Conservation (phyloP, 1,139 yeast species). For the Blastobotrys proliferans region DNA sequence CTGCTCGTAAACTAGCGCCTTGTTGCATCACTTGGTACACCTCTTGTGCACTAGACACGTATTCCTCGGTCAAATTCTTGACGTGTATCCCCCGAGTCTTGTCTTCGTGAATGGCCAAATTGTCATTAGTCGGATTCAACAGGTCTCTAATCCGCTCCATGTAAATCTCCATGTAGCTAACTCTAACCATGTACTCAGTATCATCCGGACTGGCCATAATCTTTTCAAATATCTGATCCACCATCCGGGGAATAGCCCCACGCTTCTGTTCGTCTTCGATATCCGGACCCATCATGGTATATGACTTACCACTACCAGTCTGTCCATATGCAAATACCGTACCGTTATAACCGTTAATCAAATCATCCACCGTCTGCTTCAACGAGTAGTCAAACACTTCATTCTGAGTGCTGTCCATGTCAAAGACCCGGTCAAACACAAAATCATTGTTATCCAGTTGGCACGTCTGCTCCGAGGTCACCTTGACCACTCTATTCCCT, state of each 20-base stretch:
- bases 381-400: conserved; percentile 63
- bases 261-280: conserved; percentile 37
- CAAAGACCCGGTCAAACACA: conserved; percentile 67
- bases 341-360: conserved; percentile 78
- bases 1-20: conserved; percentile 56
- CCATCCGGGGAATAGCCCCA: conserved; percentile 74
- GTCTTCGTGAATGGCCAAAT: conserved; percentile 63
- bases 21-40: conserved; percentile 51
- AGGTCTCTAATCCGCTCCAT: conserved; percentile 74
- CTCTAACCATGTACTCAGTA: conserved; percentile 63
- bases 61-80: conserved; percentile 58
- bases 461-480: conserved; percentile 21
- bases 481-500: conserved; percentile 8
- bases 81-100: conserved; percentile 65
- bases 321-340: conserved; percentile 87
- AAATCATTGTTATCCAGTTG: conserved; percentile 38
- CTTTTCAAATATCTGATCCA: conserved; percentile 58
- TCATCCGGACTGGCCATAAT: conserved; percentile 49
- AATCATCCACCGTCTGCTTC: conserved; percentile 57
- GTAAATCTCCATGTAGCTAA: conserved; percentile 78
- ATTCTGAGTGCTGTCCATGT: conserved; percentile 46
- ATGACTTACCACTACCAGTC: conserved; percentile 83
- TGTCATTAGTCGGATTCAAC: conserved; percentile 36
- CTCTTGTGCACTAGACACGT: conserved; percentile 57
- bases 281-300: conserved; percentile 74